Base-by-base conservation (phyloP, 2,329 filamentous ascomycete species). In the Sporothrix curviconia region DNA sequence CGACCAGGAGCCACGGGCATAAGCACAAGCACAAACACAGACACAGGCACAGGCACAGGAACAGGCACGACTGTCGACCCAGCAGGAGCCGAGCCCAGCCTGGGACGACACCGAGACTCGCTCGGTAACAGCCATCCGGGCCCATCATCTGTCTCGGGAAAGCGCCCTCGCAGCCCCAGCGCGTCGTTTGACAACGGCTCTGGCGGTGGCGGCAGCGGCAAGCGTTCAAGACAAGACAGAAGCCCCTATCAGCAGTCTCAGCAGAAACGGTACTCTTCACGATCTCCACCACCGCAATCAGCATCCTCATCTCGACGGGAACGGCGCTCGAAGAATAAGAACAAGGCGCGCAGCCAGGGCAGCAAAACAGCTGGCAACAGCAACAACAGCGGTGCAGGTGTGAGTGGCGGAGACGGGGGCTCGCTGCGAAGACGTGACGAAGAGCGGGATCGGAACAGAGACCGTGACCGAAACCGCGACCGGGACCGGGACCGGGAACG, bases 111-210 rank as follows among this genome's bases (percentile, higher is more conserved):
- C 5, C 40, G 36, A 24, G 37, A 50, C 30, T 15, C 54, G 36
- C 54, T 6, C 43, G 30, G 43, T 37, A 32, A 7, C 22, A 39
- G 12, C 24, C 17, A n/a, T 39, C n/a, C 53, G 32, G 32, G 49
- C 1, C 46, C 47, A 14, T 28, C 40, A 12, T 53, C 51, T 14
- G 14, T 44, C 28, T 11, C 65, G 34, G 57, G 56, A 43, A 67
- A 69, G 61, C 66, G 69, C 36, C 66, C 61, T 15, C 66, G 68
- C 12, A 69, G 68, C 52, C 65, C 60, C 22, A 66, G 65, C 40
- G 64, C 64, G 40, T 59, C 64, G 17, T 42, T 62, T 43, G 61
- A 53, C 4, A 30, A 39, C 43, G 25, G 11, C 12, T 25, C 42
- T 6, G 36, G 12, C 34, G 19, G 36, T 12, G 22, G 7, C 30